Evolutionary conservation across 768 basidiomycete genomes (phyloP).

Genomic region (Hericium coralloides): DNA sequence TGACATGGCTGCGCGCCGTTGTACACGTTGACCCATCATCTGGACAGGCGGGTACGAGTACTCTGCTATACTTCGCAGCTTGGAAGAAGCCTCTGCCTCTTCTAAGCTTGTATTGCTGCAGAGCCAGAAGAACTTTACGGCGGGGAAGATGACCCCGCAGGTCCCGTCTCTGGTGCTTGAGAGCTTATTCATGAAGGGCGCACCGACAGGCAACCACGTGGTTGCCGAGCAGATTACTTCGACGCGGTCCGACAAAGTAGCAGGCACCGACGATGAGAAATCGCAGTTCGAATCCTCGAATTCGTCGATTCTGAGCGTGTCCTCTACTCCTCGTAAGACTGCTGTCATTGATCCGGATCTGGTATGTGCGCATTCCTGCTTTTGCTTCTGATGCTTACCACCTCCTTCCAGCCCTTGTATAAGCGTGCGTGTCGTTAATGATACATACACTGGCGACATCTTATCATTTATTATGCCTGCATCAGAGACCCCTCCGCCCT

Average conservation of each 20-base stretch:
- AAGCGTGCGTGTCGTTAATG: slow-evolving; percentile 3
- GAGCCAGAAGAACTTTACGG: slow-evolving; percentile 33
- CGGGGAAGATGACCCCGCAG: slow-evolving; percentile 37
- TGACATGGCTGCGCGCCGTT: no score
- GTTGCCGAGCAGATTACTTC: background rate
- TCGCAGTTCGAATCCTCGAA: background rate
- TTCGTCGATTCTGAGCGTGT: background rate
- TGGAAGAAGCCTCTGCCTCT: slow-evolving; percentile 53
- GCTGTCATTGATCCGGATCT: background rate
- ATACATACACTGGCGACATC: slow-evolving; percentile 3
- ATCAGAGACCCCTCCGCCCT: slow-evolving; percentile 73
- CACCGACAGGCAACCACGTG: slow-evolving; percentile 11
- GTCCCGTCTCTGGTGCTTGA: slow-evolving; percentile 48
- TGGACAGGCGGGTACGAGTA: slow-evolving; percentile 48
- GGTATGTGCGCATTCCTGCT: background rate
- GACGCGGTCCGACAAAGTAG: background rate
- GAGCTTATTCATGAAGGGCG: slow-evolving; percentile 35
- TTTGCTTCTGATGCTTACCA: background rate
- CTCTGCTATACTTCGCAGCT: slow-evolving; percentile 41
- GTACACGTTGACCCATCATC: background rate
- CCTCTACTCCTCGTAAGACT: background rate
- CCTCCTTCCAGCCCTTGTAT: slow-evolving; percentile 5
- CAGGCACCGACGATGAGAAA: background rate
- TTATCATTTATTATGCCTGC: background rate
- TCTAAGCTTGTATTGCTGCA: slow-evolving; percentile 60